Conservation (phyloP, 2,329 filamentous ascomycete species). For the Diaporthe humulicola region DNA sequence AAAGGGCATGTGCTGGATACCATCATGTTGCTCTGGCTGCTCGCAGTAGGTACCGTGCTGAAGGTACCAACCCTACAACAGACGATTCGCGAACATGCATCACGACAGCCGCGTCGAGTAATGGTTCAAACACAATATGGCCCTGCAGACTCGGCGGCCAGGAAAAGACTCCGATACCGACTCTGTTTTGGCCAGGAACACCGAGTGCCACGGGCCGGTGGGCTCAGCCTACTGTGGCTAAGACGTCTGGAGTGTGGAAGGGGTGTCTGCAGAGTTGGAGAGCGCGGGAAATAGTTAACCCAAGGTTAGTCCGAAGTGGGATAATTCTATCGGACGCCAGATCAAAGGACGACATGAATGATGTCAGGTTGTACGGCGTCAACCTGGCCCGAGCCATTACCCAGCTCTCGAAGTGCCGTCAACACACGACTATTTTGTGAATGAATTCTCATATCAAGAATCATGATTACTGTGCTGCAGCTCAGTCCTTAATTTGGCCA, state of each 20-base stretch:
- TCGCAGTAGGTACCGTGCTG: no score
- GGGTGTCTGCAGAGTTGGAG: neutral
- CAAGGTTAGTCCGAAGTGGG: constrained; percentile 16
- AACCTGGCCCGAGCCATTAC: neutral
- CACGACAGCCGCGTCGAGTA: constrained; percentile 2
- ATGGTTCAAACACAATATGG: neutral
- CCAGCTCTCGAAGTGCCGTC: neutral
- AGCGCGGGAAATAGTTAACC: constrained; percentile 35
- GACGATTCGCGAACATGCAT: neutral
- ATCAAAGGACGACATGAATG: constrained; percentile 20
- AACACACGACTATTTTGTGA: neutral
- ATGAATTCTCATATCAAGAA: neutral
- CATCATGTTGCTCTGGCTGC: neutral
- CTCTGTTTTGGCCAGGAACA: neutral
- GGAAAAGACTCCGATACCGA: constrained; percentile 6
- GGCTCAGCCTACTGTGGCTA: neutral
- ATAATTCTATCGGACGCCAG: neutral
- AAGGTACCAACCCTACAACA: neutral
- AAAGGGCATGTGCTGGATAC: neutral
- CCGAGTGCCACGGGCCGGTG: constrained; percentile 2
- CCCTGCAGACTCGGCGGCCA: neutral
- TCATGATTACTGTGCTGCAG: neutral
- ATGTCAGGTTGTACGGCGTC: constrained; percentile 10
- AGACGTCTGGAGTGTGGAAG: neutral
- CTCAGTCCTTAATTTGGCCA: neutral